A percentile compares a stretch with the other conserved stretches of the same genome.
These are phyloP conservation scores for Blastocrithidia nonstop DNA, from an alignment of 208 protist species.

Conservation along the genomic window DNA sequence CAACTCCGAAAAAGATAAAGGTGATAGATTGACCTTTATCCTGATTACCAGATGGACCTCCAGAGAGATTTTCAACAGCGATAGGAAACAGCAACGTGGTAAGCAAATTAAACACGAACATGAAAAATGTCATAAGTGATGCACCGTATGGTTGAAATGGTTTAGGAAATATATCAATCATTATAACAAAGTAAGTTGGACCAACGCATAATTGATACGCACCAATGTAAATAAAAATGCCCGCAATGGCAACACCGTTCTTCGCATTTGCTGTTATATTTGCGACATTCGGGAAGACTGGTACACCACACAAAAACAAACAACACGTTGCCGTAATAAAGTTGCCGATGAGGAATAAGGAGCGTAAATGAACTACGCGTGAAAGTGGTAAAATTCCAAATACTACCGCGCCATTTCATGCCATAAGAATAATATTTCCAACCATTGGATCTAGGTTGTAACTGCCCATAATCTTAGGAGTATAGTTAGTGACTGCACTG, in stretches of 20 bases:
- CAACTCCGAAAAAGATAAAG: slow-evolving; percentile 25
- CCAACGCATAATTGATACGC: slow-evolving; percentile 21
- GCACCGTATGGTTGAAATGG: slow-evolving; percentile 13
- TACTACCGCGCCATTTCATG: slow-evolving; percentile 22
- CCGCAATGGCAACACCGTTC: slow-evolving; percentile 10
- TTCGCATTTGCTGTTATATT: slow-evolving; percentile 4
- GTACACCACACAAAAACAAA: slow-evolving; percentile 9
- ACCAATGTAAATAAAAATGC: slow-evolving; percentile 25
- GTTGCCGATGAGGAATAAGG: slow-evolving; percentile 9
- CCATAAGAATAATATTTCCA: slow-evolving; percentile 36
- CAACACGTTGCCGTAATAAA: slow-evolving; percentile 10
- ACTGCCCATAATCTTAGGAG: slow-evolving; percentile 14
- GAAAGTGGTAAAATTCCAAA: slow-evolving; percentile 17
- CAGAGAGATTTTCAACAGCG: slow-evolving; percentile 15
- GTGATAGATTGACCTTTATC: slow-evolving; percentile 21
- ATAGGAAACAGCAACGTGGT: slow-evolving; percentile 23
- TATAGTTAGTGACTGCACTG: slow-evolving; percentile 34
- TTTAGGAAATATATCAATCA: slow-evolving; percentile 18
- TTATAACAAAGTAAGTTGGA: slow-evolving; percentile 20
- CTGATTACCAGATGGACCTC: slow-evolving; percentile 22
- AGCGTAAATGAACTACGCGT: slow-evolving; percentile 5
- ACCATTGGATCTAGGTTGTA: slow-evolving; percentile 12
- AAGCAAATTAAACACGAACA: slow-evolving; percentile 21
- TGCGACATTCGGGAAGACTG: slow-evolving; percentile 9
- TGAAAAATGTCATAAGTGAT: slow-evolving; percentile 8